Evolutionary conservation across 2,329 filamentous ascomycete species (phyloP).

Genomic region (Pseudogymnoascus sp.): DNA sequence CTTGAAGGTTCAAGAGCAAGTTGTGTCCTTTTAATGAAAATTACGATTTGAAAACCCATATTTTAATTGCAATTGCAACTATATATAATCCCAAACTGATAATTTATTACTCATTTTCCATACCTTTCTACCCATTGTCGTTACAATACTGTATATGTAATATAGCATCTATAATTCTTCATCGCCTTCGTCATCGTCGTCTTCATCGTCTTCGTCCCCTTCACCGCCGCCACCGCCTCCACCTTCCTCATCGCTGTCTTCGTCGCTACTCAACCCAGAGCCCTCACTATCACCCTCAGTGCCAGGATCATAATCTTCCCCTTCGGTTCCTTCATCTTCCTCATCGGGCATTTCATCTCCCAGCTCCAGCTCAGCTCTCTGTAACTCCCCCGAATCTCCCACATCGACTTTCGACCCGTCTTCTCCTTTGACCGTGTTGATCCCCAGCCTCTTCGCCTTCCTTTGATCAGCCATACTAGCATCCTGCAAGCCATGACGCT

Average conservation of each 20-base stretch:
- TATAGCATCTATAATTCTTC: slow-evolving; percentile 20
- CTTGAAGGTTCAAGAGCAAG: background rate
- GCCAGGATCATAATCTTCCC: slow-evolving; percentile 56
- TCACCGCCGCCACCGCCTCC: slow-evolving; percentile 34
- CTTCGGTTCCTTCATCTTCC: slow-evolving; percentile 55
- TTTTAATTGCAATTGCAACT: background rate
- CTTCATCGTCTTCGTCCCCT: slow-evolving; percentile 38
- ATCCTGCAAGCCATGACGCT: slow-evolving; percentile 53
- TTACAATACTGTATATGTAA: background rate
- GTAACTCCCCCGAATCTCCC: slow-evolving; percentile 29
- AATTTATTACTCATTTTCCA: background rate
- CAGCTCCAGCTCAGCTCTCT: slow-evolving; percentile 28
- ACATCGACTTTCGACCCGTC: slow-evolving; percentile 33
- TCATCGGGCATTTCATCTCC: slow-evolving; percentile 41
- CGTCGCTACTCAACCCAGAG: slow-evolving; percentile 37
- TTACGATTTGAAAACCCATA: background rate
- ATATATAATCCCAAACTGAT: background rate
- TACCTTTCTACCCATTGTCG: background rate
- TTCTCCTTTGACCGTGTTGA: slow-evolving; percentile 42
- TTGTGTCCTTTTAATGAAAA: too few relatives aligned
- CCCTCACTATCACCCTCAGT: slow-evolving; percentile 48
- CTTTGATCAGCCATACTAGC: slow-evolving; percentile 60
- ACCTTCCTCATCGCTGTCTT: slow-evolving; percentile 15
- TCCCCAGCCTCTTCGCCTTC: slow-evolving; percentile 52
- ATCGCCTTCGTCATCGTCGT: slow-evolving; percentile 22